phyloP scores from a whole-genome alignment of 805 yeast genomes.

The Teunomyces funiuensis region DNA sequence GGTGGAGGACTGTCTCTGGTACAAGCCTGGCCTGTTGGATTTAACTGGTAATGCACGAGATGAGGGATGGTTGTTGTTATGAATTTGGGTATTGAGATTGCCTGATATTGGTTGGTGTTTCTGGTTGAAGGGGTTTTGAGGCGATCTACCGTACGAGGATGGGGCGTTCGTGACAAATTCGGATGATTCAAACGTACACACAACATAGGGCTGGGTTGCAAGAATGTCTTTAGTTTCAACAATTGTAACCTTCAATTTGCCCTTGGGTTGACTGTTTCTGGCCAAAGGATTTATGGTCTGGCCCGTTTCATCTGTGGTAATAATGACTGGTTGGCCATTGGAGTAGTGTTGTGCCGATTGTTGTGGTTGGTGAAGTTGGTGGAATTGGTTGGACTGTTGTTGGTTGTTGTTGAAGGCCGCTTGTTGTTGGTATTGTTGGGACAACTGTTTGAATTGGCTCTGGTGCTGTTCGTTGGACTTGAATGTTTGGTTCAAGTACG shows the following conservation, averaged over 20 bases:
- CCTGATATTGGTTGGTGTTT: conserved; percentile 15
- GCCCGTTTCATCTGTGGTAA: conserved; percentile 44
- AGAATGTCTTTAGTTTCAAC: conserved; percentile 73
- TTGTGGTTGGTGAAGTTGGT: conserved; percentile 14
- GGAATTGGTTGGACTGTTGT: conserved; percentile 9
- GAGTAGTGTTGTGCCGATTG: conserved; percentile 7
- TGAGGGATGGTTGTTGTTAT: conserved; percentile 11
- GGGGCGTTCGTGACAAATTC: conserved; percentile 88
- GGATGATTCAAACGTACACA: conserved; percentile 86
- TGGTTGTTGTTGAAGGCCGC: conserved; percentile 17
- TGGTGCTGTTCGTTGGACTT: conserved; percentile 14
- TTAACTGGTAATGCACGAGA: conserved; percentile 13
- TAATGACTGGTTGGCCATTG: conserved; percentile 28
- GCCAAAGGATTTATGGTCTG: conserved; percentile 26
- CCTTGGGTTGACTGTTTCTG: conserved; percentile 56
- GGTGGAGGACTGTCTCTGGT: conserved; percentile 39
- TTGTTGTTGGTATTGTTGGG: conserved; percentile 8
- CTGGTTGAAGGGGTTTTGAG: conserved; percentile 13
- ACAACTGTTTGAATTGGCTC: conserved; percentile 8
- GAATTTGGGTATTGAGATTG: conserved; percentile 11
- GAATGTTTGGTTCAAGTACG: conserved; percentile 25
- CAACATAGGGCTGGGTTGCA: conserved; percentile 79
- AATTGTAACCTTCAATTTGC: conserved; percentile 78
- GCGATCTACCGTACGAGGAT: conserved; percentile 42
- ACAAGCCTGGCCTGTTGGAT: conserved; percentile 30